Evolutionary conservation across 1,284 basidiomycete genomes (phyloP), one percentile per base, ranked within the genome.

Genomic region (Schizopora paradoxa): DNA sequence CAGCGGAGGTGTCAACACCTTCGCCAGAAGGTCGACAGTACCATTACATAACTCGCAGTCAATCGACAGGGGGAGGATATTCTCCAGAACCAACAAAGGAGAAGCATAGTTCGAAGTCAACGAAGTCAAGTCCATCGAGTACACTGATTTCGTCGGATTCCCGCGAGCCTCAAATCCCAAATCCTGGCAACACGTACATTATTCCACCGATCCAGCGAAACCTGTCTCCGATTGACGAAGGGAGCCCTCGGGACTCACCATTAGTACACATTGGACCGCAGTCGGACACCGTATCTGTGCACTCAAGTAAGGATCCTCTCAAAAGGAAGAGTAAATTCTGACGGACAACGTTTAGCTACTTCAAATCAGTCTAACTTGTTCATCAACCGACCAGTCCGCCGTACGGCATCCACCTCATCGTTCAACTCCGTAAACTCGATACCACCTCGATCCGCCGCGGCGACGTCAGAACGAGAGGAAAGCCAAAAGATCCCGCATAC

Each of bases 11-110:
- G 35, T 35, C 27, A 22, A 11, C 14, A 18, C n/a, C 41, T 5
- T 21, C 45, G 5, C 31, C 40, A 18, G 37, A 22, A 4, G 23
- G 23, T n/a, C 35, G 38, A 19, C 41, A 25, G n/a, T 38, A 47
- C 36, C 49, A 51, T 29, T 51, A 51, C 31, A 21, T 51, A 25
- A 51, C 49, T 16, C 49, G 49, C 18, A 51, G 49, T 32, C 49
- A 51, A 21, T 51, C 49, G 10, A 11, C 22, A 36, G 29, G n/a
- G 41, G 31, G 19, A 44, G 6, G 43, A 1, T 43, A 33, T 10
- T 21, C 38, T n/a, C 25, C 32, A 16, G 38, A 42, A 34, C 33
- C 22, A 14, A 36, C 47, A 3, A 41, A 41, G 2, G 44, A 39
- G 29, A 22, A 43, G 34, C 41, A 21, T 16, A 48, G 44, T 35